Evolutionary conservation across 257 asterid genomes (phyloP), one percentile per base, ranked within the genome.

Genomic region (Plantago major): DNA sequence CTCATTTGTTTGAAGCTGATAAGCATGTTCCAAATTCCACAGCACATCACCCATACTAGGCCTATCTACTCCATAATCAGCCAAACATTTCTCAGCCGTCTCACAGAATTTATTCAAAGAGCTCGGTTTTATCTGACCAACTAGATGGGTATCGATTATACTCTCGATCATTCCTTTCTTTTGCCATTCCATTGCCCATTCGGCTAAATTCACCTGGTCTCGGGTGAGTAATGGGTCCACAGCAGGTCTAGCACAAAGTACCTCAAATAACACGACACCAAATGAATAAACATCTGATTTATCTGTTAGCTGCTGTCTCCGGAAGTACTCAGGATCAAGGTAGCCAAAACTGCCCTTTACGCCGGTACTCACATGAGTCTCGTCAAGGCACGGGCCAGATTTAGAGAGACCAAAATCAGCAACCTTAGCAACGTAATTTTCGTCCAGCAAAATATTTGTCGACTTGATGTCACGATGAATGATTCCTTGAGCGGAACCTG

Each of bases 331-430:
- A 0, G 95, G 95, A 65, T 87, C 95, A 7, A 87, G 76, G 54
- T 87, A 86, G 5, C 92, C 92, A 5, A 86, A 86, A 61, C 95
- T 86, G 26, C 95, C 95, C 65, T 87, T 87, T 22, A 87, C 95
- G 3, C 93, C 95, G 0, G 95, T 87, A 74, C 93, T 87, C 11
- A 87, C 95, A 30, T 87, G 95, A 0, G 90, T 84, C 72, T 87
- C 90, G 44, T 87, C 45, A 0, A 84, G 75, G 55, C 86, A 77
- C 0, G 95, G 95, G 22, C 95, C 95, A 0, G 93, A 77, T 40
- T 78, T 82, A 7, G 95, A 87, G 22, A 87, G 88, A 6, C 95
- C 95, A 11, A 87, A 87, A 73, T 87, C 95, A 0, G 90, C 93
- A 52, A 87, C 95, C 71, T 87, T 87, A 3, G 90, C 81, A 0